Evolutionary conservation across 1,284 basidiomycete genomes (phyloP).

Genomic region (Marasmius oreades): DNA sequence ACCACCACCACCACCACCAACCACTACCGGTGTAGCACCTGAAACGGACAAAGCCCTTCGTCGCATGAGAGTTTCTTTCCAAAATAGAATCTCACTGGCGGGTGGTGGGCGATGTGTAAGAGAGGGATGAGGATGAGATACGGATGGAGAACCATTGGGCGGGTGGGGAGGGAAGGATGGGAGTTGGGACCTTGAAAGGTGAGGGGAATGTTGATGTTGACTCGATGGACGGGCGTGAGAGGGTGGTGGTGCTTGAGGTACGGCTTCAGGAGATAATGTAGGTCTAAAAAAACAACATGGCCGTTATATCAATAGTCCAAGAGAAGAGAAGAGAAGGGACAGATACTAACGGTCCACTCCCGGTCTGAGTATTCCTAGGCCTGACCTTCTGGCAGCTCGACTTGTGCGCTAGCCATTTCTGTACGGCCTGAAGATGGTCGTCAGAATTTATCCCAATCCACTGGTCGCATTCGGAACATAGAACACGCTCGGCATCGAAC

Average conservation of each 20-base stretch:
- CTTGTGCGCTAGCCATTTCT: constrained; percentile 51
- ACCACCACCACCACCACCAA: too few species aligned
- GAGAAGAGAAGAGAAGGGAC: background rate
- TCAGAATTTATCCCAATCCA: constrained; percentile 57
- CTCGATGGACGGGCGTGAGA: background rate
- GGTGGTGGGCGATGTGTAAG: background rate
- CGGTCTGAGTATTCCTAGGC: background rate
- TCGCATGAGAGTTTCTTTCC: background rate
- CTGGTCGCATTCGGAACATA: constrained; percentile 63
- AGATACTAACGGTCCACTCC: background rate
- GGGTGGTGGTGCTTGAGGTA: background rate
- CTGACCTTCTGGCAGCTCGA: constrained; percentile 38
- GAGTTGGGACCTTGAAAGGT: background rate
- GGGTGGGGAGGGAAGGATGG: background rate
- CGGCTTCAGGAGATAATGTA: too few species aligned
- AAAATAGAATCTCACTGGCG: background rate
- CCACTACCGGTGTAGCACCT: too few species aligned
- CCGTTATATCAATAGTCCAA: background rate
- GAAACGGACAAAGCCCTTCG: background rate
- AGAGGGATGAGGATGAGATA: background rate
- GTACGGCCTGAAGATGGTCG: constrained; percentile 50
- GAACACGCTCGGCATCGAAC: constrained; percentile 64
- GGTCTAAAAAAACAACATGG: background rate
- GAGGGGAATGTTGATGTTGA: background rate
- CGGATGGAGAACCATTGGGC: background rate